Conservation (phyloP, 148 eudicot genomes). For the Chenopodium berlandieri region DNA sequence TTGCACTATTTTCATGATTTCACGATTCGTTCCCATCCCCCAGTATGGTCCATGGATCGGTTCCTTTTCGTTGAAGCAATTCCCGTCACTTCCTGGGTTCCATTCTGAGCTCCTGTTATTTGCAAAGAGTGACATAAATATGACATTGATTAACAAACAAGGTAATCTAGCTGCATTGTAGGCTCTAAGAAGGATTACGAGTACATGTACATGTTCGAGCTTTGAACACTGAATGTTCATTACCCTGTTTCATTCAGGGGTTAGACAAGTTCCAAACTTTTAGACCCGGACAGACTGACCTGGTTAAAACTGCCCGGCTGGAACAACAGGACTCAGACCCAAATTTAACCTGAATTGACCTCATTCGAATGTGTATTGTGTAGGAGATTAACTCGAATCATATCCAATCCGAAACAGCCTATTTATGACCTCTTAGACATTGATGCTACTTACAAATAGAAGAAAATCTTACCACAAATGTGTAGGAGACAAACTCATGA, state of each 20-base stretch:
- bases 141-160: neutral
- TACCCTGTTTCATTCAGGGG: no score
- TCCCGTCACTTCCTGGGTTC: slow-evolving; percentile 72
- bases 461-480: slow-evolving; percentile 75
- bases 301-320: no score
- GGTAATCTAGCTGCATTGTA: neutral
- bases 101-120: slow-evolving; percentile 82
- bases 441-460: neutral
- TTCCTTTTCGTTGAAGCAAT: slow-evolving; percentile 67
- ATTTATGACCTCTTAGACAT: neutral
- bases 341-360: no score
- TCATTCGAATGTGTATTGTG: no score
- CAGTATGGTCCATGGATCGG: slow-evolving; percentile 69
- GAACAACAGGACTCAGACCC: no score
- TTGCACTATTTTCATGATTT: slow-evolving; percentile 58
- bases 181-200: neutral
- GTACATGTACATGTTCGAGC: neutral
- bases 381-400: neutral
- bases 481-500: slow-evolving; percentile 93
- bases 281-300: no score
- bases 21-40: slow-evolving; percentile 77
- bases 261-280: no score
- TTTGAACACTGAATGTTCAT: no score
- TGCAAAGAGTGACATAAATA: neutral
- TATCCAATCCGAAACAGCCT: neutral